Percentiles rank a stretch among this genome's conserved stretches.
phyloP scores from a whole-genome alignment of 1,139 yeast species.

The Yarrowia galli region DNA sequence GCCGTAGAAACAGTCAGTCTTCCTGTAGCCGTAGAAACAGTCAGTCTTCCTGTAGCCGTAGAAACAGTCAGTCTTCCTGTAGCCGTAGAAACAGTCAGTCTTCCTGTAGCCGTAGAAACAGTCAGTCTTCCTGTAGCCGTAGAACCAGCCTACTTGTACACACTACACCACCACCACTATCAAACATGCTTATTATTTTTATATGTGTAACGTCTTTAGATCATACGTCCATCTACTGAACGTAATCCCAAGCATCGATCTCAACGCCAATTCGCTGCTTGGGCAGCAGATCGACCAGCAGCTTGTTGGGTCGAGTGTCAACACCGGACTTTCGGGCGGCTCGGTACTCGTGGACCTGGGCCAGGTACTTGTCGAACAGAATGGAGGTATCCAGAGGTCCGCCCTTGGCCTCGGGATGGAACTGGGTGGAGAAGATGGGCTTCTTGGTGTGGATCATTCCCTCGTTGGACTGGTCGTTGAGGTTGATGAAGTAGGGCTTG shows the following conservation, averaged over 20 bases:
- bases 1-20: too few relatives aligned
- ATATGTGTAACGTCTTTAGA: background rate
- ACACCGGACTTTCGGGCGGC: slow-evolving; percentile 56
- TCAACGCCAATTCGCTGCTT: slow-evolving; percentile 76
- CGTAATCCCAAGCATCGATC: slow-evolving; percentile 46
- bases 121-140: too few relatives aligned
- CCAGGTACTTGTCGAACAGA: slow-evolving; percentile 88
- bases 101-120: too few relatives aligned
- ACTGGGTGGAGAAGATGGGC: slow-evolving; percentile 95
- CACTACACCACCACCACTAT: too few relatives aligned
- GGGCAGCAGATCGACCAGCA: slow-evolving; percentile 81
- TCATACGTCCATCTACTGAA: slow-evolving; percentile 25
- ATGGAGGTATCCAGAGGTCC: slow-evolving; percentile 94
- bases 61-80: too few relatives aligned
- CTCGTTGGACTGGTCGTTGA: slow-evolving; percentile 95
- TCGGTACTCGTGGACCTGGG: slow-evolving; percentile 66
- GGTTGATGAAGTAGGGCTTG: slow-evolving; percentile 85
- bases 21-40: too few relatives aligned
- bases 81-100: too few relatives aligned
- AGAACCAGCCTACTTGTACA: too few relatives aligned
- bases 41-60: too few relatives aligned
- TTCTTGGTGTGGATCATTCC: slow-evolving; percentile 89
- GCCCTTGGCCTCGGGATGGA: slow-evolving; percentile 99
- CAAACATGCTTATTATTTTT: background rate
- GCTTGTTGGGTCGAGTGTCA: slow-evolving; percentile 61